Base-by-base conservation (phyloP, 305 asterid genomes). In the Rubia balearica region DNA sequence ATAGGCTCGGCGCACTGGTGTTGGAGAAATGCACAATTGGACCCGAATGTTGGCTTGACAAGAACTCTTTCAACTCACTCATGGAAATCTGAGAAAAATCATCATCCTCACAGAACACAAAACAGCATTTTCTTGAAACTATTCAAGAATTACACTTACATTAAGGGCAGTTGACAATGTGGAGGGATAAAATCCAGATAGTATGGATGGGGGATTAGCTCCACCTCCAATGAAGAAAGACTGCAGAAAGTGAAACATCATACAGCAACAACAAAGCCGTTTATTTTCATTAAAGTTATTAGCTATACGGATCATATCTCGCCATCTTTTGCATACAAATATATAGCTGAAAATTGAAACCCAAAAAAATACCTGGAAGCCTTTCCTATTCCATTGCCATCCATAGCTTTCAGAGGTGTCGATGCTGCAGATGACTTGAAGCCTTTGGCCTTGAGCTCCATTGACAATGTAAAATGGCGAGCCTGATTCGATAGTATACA, bases 391-490 rank as follows among this genome's bases (percentile, higher is more conserved):
- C 79, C 75, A 75, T 16, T 76, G 36, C 78, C 72, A 75, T 17
- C 88, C 90, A 16, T 84, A 51, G 82, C 81, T 87, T n/a, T 85
- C 71, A 0, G 94, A 80, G 3, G 88, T 71, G 64, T 80, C 85
- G 51, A 90, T 87, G 83, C 96, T 83, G 90, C 96, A 87, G 70
- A 92, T 76, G 0, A 85, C 67, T 30, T 86, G 90, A 61, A 87
- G 97, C 81, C 86, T 81, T 27, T 86, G 93, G 0, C 92, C 90
- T 41, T 86, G 82, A 0, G 82, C 92, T 5, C 77, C 57, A 46
- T 92, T 92, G 19, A 83, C 78, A 60, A 90, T 33, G 74, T 92
- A 92, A 77, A 90, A 92, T 21, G 96, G 86, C 0, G 92, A 90
- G 2, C 98, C 97, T 0, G 96, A 88, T 24, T 43, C 84, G 30